Conservation (phyloP, 2,329 filamentous ascomycete species). For the Colletotrichum australisinense region DNA sequence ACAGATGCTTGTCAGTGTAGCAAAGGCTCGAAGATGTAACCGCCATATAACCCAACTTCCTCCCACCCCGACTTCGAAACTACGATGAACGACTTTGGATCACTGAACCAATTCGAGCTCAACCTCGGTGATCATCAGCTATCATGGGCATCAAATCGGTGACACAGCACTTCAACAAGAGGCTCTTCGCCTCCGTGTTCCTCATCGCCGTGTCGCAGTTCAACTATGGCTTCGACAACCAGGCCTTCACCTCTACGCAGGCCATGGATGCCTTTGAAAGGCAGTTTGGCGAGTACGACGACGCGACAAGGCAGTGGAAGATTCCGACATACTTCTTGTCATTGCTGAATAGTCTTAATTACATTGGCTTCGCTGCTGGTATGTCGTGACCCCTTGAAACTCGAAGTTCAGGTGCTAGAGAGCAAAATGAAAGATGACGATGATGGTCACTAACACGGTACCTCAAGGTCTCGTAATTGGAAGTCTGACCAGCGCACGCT, state of each 20-base stretch:
- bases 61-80: not conserved
- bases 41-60: not conserved
- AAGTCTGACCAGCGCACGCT: slow-evolving; percentile 43
- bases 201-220: slow-evolving; percentile 49
- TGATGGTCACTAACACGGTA: not conserved
- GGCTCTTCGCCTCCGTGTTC: slow-evolving; percentile 36
- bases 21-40: not conserved
- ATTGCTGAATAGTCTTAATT: slow-evolving; percentile 48
- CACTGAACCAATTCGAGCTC: not conserved
- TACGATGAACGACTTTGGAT: not conserved
- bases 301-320: slow-evolving; percentile 35
- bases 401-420: not conserved
- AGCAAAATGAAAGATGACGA: too few relatives aligned
- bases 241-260: slow-evolving; percentile 48
- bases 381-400: not conserved
- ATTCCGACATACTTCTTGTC: slow-evolving; percentile 48
- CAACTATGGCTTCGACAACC: slow-evolving; percentile 54
- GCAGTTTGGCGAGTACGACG: slow-evolving; percentile 46
- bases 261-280: slow-evolving; percentile 50
- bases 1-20: not conserved
- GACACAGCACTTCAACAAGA: slow-evolving; percentile 25
- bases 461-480: slow-evolving; percentile 29
- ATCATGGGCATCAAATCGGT: slow-evolving; percentile 13
- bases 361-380: slow-evolving; percentile 47
- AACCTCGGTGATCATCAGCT: not conserved